Conservation (phyloP, 1,284 basidiomycete genomes). For the Xanthoconium separans region DNA sequence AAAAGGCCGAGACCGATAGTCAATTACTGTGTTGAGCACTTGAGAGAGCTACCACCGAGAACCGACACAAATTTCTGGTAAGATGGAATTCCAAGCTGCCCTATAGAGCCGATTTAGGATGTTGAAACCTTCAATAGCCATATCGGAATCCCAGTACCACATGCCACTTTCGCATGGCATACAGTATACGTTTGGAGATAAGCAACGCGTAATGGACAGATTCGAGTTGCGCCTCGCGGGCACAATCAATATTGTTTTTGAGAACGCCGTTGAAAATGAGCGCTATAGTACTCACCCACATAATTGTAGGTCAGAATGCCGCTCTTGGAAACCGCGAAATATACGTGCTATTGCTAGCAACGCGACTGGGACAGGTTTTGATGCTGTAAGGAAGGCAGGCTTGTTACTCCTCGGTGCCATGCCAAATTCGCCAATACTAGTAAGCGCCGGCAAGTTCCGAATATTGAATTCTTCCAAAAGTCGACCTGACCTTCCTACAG, state of each 20-base stretch:
- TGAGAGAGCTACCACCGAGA: background rate
- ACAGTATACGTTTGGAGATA: constrained; percentile 20
- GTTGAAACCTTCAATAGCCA: background rate
- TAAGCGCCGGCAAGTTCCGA: constrained; percentile 28
- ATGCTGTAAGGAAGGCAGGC: constrained; percentile 24
- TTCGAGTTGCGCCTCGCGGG: constrained; percentile 17
- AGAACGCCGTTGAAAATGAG: constrained; percentile 13
- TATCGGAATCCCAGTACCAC: constrained; percentile 1
- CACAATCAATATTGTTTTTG: constrained; percentile 9
- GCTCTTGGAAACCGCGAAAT: constrained; percentile 7
- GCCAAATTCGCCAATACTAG: constrained; percentile 10
- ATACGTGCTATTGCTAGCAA: constrained; percentile 1
- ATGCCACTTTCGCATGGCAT: constrained; percentile 4
- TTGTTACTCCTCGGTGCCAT: constrained; percentile 19
- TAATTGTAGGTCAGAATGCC: constrained; percentile 15
- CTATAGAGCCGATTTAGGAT: constrained; percentile 3
- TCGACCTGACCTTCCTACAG: constrained; percentile 22
- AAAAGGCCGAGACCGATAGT: background rate
- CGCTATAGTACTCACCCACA: constrained; percentile 1
- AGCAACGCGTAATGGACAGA: constrained; percentile 17
- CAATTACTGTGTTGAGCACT: background rate
- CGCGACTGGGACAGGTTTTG: constrained; percentile 19
- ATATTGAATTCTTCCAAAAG: constrained; percentile 10
- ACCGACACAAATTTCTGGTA: constrained; percentile 10
- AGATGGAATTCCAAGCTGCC: constrained; percentile 10